phyloP scores from a whole-genome alignment of 108 stramenopile species.

The Ochromonas danica region DNA sequence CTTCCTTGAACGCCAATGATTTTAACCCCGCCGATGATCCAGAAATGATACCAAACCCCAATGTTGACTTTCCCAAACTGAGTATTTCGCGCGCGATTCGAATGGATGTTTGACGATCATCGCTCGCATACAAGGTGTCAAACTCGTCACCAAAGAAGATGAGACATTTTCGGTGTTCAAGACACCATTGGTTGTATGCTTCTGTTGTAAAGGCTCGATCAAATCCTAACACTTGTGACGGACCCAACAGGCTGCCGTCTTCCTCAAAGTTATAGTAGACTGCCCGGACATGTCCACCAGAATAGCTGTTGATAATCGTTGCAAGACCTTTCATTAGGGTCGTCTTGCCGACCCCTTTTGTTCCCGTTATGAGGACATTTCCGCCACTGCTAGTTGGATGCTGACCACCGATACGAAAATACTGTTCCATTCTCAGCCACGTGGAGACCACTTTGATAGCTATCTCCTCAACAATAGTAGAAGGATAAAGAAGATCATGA shows the following conservation, averaged over 20 bases:
- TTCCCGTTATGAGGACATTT: not conserved
- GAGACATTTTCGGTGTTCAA: not conserved
- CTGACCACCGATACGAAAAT: not conserved
- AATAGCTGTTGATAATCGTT: not conserved
- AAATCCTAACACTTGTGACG: not conserved
- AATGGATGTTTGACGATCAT: not conserved
- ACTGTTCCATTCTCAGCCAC: conserved; percentile 5
- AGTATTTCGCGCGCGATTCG: not conserved
- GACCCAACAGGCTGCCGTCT: not conserved
- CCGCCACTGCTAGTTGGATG: not conserved
- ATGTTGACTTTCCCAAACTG: not conserved
- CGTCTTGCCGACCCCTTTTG: conserved; percentile 1
- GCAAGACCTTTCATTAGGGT: not conserved
- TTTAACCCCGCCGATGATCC: conserved; percentile 4
- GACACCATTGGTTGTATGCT: not conserved
- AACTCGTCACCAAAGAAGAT: conserved; percentile 5
- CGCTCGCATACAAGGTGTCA: conserved; percentile 1
- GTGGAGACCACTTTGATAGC: not conserved
- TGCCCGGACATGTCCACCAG: conserved; percentile 3
- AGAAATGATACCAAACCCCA: not conserved
- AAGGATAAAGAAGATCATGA: conserved; percentile 10
- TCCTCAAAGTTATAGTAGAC: not conserved
- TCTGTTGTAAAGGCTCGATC: conserved; percentile 5
- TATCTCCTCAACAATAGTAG: not conserved
- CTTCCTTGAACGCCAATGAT: not conserved